Percentiles rank a stretch among this genome's conserved stretches.
Evolutionary conservation across 257 asterid genomes (phyloP).

Genomic region (Solanum bulbocastanum): DNA sequence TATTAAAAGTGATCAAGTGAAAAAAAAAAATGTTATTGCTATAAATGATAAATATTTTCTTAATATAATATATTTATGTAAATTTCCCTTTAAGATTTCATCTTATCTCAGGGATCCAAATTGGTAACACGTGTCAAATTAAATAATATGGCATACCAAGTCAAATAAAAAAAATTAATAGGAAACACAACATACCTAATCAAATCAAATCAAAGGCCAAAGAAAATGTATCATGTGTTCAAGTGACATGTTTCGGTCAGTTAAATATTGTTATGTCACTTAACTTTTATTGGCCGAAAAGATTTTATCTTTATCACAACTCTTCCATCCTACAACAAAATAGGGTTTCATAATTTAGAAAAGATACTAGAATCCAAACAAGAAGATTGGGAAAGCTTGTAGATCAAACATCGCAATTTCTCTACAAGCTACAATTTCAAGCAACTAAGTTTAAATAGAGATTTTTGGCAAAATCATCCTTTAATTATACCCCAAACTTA

Average conservation of each 20-base stretch:
- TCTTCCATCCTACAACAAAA: neutral
- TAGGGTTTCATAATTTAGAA: neutral
- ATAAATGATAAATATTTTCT: no score
- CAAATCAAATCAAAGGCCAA: no score
- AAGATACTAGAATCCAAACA: neutral
- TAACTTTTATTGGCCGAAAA: no score
- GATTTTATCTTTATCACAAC: no score
- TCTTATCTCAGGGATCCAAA: neutral
- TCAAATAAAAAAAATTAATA: no score
- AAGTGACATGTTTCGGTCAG: no score
- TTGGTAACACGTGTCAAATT: neutral
- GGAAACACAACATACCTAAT: neutral
- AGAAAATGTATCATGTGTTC: neutral
- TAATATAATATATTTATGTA: no score
- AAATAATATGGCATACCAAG: neutral
- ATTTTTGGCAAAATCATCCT: no score
- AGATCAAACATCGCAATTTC: neutral
- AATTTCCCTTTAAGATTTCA: neutral
- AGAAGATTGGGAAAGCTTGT: neutral
- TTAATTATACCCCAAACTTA: no score
- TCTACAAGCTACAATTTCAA: neutral
- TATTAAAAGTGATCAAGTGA: no score
- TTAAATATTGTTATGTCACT: no score
- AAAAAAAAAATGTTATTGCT: no score
- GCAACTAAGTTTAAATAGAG: neutral